Evolutionary conservation across 805 yeast species (phyloP), one percentile per base, ranked within the genome.

Genomic region (Candida corydali): DNA sequence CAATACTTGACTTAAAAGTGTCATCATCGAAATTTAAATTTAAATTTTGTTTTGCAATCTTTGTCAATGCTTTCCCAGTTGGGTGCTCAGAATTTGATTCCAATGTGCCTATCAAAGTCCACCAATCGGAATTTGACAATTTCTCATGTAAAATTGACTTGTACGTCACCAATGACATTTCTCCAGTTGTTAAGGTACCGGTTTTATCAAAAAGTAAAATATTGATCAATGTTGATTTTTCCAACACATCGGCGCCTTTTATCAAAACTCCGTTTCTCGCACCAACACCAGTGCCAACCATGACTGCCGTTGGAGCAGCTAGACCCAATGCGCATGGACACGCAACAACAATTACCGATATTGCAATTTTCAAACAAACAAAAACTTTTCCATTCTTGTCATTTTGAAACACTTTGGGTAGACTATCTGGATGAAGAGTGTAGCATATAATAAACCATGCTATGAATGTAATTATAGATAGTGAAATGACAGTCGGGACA

Each of bases 281-380:
- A 27, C 96, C 98, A 16, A 87, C 82, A 27, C 98, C 98, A 2
- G 98, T 91, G 7, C 97, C 98, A 2, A 93, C 98, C 97, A 94
- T 93, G 8, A 93, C 86, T 0, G 98, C 98, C 1, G 98, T 94
- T 1, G 99, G 99, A 0, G 98, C 95, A 3, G 97, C 97, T 34
- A 93, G 69, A 3, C 98, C 99, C 17, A 93, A 63, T 0, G 98
- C 98, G 71, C 98, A 93, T 0, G 99, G 99, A 61, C 99, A 93
- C 1, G 98, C 98, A 34, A 93, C 97, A 8, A 93, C 96, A 45
- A 94, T 76, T 4, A 93, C 98, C 5, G 95, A 80, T 18, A 93
- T 91, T 5, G 95, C 82, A 31, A 89, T 72, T 50, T 84, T 80
- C 39, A 94, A 59, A 52, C 91, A 82, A 4, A 76, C 76, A 55